Base-by-base conservation (phyloP, 2,329 filamentous ascomycete genomes). In the Stachybotrys elegans region DNA sequence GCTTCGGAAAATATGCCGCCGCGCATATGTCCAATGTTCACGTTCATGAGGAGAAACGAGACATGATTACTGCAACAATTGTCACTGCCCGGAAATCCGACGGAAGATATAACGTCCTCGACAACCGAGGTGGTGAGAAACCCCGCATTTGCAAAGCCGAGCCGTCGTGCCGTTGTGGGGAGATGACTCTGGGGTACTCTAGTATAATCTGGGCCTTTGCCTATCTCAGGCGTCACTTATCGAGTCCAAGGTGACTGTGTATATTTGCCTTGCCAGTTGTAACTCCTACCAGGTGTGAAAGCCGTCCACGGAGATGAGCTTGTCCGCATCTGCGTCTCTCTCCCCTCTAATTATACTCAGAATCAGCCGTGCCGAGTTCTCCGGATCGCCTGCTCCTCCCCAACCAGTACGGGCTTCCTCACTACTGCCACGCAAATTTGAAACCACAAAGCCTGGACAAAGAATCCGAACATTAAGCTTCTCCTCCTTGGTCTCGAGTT, bases 311-410 rank as follows among this genome's bases (percentile, higher is more conserved):
- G 8, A 6, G 8, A 39, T 39, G 6, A 39, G 36, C 17, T 4
- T 39, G 13, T 23, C 13, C 20, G 36, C 19, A 13, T 22, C 19
- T 13, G 14, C 21, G 22, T 39, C 36, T 14, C 36, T 19, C 21
- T 39, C 36, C 20, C 36, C 36, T n/a, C 36, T 19, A 11, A 39
- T 6, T 7, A 39, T 39, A 21, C 36, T 39, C 20, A 39, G 36
- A 14, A 39, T 39, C 36, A 39, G 22, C 20, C 36, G 19, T 13
- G 36, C 36, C 20, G 36, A 39, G 21, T 39, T n/a, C 36, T 39
- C 36, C 20, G 36, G 36, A 22, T 39, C 36, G 14, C 36, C 36
- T 12, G 36, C 36, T 4, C 16, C 4, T 3, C 36, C 36, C 16
- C 36, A 19, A 6, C 20, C 36, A 12, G 6, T 25, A 2, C 36